phyloP scores from a whole-genome alignment of 75 land plant species.

The Pinus albicaulis region DNA sequence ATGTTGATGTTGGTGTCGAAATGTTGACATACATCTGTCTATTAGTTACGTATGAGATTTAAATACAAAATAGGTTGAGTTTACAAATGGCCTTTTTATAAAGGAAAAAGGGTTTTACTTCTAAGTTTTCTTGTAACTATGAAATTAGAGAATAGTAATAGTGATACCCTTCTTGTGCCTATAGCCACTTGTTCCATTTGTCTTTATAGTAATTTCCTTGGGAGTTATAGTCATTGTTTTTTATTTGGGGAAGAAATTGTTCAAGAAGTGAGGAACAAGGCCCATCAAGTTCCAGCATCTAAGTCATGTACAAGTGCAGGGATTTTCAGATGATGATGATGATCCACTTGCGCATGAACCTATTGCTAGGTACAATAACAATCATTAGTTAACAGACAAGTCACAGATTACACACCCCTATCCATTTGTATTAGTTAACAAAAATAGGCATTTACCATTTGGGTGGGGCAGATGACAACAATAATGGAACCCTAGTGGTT shows the following conservation, averaged over 20 bases:
- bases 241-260: background rate
- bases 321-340: background rate
- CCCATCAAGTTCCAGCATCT: slow-evolving; percentile 6
- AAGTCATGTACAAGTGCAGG: slow-evolving; percentile 1
- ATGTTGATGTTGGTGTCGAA: no score
- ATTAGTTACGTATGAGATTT: no score
- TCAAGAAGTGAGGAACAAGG: background rate
- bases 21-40: no score
- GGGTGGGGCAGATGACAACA: no score
- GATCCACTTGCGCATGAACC: background rate
- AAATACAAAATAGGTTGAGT: background rate
- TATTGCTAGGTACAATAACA: background rate
- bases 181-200: slow-evolving; percentile 2
- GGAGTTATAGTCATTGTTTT: background rate
- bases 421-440: background rate
- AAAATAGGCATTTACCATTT: background rate
- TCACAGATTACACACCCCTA: background rate
- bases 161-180: background rate
- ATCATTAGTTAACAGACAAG: background rate
- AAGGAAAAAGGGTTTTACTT: background rate
- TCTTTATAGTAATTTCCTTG: background rate
- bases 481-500: no score
- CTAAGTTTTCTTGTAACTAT: background rate
- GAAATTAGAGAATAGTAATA: background rate
- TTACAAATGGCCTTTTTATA: no score